Evolutionary conservation across 371 early-diverging fungal genomes (phyloP).

Genomic region (Rhizopus arrhizus): DNA sequence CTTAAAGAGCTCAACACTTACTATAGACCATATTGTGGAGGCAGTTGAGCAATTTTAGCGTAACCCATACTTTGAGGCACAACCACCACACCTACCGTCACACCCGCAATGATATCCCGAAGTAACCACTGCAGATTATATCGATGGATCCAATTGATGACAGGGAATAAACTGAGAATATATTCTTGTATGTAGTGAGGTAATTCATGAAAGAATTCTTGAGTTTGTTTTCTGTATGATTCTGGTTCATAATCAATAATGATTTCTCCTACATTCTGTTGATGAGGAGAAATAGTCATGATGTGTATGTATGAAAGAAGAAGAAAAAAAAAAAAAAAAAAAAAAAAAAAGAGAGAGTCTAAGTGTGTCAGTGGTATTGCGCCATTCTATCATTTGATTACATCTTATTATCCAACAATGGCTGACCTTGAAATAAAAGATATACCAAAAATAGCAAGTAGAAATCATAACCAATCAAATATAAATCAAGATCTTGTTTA

Average conservation of each 20-base stretch:
- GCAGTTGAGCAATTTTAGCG: constrained; percentile 81
- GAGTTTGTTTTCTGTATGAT: constrained; percentile 31
- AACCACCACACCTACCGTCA: constrained; percentile 86
- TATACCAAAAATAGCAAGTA: background rate
- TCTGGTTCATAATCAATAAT: constrained; percentile 48
- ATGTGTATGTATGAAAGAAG: background rate
- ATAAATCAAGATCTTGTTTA: background rate
- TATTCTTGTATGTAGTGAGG: constrained; percentile 41
- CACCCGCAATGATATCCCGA: constrained; percentile 86
- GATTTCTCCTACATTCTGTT: constrained; percentile 15
- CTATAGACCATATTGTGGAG: constrained; percentile 88
- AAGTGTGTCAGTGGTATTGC: background rate
- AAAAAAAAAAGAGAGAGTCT: too few species aligned
- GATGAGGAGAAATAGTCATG: background rate
- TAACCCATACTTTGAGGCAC: constrained; percentile 89
- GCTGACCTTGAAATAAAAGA: background rate
- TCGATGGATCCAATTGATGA: constrained; percentile 69
- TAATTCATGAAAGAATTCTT: constrained; percentile 29
- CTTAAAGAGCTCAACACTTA: constrained; percentile 35
- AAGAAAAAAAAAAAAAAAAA: background rate
- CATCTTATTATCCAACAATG: background rate
- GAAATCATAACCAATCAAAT: background rate
- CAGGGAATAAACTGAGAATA: constrained; percentile 59
- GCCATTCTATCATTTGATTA: background rate
- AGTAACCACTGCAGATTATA: constrained; percentile 82